A percentile compares a stretch with the other conserved stretches of the same genome.
Evolutionary conservation across 225 moss, liverwort and hornwort species (phyloP).

Genomic region (Bryum argenteum): DNA sequence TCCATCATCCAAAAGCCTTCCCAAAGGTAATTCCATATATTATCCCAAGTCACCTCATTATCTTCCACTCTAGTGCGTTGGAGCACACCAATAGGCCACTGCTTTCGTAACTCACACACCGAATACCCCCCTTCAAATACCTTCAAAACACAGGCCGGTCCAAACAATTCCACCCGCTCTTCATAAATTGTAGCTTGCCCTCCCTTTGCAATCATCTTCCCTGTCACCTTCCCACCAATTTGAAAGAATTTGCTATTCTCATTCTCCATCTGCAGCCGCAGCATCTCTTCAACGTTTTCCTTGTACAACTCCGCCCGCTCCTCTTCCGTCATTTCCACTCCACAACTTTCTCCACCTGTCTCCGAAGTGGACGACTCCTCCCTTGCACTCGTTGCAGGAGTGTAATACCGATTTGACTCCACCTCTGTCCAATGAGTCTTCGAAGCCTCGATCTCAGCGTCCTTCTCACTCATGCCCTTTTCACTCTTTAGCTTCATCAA

Average conservation of each 20-base stretch:
- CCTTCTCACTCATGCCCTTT: background rate
- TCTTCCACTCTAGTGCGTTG: background rate
- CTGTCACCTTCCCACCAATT: background rate
- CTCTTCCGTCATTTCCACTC: background rate
- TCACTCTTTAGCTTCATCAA: background rate
- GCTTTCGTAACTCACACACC: background rate
- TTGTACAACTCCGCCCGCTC: no score
- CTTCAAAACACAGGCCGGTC: background rate
- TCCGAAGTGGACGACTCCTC: no score
- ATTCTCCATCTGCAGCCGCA: background rate
- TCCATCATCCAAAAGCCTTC: background rate
- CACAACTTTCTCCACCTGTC: no score
- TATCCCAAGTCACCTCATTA: no score
- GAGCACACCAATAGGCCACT: background rate
- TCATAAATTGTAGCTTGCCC: background rate
- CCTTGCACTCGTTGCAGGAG: background rate
- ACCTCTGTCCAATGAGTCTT: background rate
- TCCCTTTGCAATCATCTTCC: background rate
- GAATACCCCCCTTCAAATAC: background rate
- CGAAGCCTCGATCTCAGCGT: background rate
- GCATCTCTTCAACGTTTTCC: background rate
- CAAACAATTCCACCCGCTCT: no score
- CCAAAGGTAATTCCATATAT: background rate
- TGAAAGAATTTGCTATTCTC: background rate
- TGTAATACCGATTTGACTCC: background rate